phyloP scores from a whole-genome alignment of 2,329 filamentous ascomycete species.

The Fonsecaea nubica region DNA sequence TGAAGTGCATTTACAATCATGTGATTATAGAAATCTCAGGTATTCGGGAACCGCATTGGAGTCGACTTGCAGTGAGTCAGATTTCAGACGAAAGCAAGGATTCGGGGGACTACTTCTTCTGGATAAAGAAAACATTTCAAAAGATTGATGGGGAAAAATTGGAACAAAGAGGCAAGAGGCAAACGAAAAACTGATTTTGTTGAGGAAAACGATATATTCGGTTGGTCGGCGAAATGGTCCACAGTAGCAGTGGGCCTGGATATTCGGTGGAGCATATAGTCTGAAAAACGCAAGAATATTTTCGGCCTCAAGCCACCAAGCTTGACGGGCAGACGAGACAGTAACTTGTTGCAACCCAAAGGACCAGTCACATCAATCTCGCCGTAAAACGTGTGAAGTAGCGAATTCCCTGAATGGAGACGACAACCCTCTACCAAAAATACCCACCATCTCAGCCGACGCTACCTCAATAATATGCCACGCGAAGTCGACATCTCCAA shows the following conservation, averaged over 20 bases:
- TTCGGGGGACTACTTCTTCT: neutral
- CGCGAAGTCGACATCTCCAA: conserved; percentile 88
- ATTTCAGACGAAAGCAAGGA: neutral
- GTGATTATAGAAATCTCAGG: neutral
- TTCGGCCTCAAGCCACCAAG: neutral
- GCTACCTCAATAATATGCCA: conserved; percentile 67
- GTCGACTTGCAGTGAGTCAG: neutral
- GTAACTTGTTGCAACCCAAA: neutral
- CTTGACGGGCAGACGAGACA: neutral
- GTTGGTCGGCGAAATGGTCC: neutral
- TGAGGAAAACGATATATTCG: neutral
- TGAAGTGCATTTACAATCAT: conserved; percentile 5
- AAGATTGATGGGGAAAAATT: neutral
- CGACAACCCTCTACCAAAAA: neutral
- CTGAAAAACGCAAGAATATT: neutral
- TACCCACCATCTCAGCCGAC: neutral
- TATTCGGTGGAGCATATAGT: neutral
- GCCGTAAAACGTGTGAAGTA: neutral
- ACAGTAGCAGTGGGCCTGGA: neutral
- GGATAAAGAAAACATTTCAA: neutral
- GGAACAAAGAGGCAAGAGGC: neutral
- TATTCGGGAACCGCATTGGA: neutral
- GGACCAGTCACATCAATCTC: conserved; percentile 6
- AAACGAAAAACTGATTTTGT: neutral
- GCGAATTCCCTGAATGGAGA: neutral